phyloP scores from a whole-genome alignment of 495 filamentous ascomycete genomes.

The Penicillium nucicola region DNA sequence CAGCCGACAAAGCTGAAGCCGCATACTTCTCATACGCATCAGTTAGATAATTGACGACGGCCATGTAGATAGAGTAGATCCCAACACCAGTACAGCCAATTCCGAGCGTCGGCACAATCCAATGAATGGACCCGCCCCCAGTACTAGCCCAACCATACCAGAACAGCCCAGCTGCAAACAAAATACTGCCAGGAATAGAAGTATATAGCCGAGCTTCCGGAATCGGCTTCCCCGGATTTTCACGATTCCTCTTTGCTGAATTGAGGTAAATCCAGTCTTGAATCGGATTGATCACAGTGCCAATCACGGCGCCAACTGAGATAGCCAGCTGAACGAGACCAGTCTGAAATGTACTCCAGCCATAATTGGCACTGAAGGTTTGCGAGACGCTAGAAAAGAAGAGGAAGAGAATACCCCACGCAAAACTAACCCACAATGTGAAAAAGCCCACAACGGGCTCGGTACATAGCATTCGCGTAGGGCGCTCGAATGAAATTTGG shows the following conservation, averaged over 20 bases:
- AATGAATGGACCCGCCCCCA: slow-evolving; percentile 21
- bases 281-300: slow-evolving; percentile 41
- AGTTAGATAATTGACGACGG: slow-evolving; percentile 45
- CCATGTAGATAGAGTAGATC: slow-evolving; percentile 47
- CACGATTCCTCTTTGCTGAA: slow-evolving; percentile 23
- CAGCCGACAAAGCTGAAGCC: slow-evolving; percentile 33
- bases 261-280: slow-evolving; percentile 39
- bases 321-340: slow-evolving; percentile 41
- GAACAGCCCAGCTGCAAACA: slow-evolving; percentile 41
- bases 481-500: slow-evolving; percentile 40
- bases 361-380: slow-evolving; percentile 36
- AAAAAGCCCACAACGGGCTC: slow-evolving; percentile 53
- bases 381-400: slow-evolving; percentile 42
- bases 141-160: slow-evolving; percentile 41
- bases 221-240: slow-evolving; percentile 27
- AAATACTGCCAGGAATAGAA: slow-evolving; percentile 34
- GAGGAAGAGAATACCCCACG: slow-evolving; percentile 51
- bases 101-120: slow-evolving; percentile 41
- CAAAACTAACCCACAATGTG: slow-evolving; percentile 52
- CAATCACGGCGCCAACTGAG: slow-evolving; percentile 39
- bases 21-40: slow-evolving; percentile 45
- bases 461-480: slow-evolving; percentile 48
- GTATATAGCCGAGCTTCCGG: slow-evolving; percentile 43
- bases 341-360: slow-evolving; percentile 31
- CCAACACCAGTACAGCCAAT: slow-evolving; percentile 35